These are phyloP conservation scores for Trichophyton verrucosum DNA, from an alignment of 2,329 filamentous ascomycete genomes.

Conservation along the genomic window DNA sequence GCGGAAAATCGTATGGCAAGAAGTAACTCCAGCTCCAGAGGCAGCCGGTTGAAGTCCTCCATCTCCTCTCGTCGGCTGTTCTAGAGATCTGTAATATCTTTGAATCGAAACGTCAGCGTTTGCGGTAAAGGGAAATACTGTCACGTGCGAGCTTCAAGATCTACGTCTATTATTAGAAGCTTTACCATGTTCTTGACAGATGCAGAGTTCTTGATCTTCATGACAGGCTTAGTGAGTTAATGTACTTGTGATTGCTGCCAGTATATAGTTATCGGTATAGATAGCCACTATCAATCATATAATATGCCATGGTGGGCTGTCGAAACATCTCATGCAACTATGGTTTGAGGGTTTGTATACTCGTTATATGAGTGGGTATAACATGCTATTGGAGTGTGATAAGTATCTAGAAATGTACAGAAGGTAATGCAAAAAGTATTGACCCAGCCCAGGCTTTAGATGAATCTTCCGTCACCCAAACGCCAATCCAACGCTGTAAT, in stretches of 20 bases:
- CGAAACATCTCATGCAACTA: too few relatives aligned
- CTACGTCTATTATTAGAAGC: too few relatives aligned
- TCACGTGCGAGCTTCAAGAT: too few relatives aligned
- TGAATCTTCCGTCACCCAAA: not conserved
- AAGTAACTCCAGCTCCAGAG: constrained; percentile 39
- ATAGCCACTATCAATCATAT: too few relatives aligned
- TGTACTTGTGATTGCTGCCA: too few relatives aligned
- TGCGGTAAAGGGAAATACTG: too few relatives aligned
- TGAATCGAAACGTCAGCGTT: not conserved
- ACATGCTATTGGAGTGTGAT: not conserved
- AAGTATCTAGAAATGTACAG: not conserved
- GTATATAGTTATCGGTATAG: too few relatives aligned
- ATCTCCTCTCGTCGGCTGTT: constrained; percentile 3
- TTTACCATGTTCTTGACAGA: too few relatives aligned
- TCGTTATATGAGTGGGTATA: not conserved
- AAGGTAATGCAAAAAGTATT: not conserved
- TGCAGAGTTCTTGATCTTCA: too few relatives aligned
- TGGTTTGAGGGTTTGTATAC: too few relatives aligned
- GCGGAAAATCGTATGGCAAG: constrained; percentile 85
- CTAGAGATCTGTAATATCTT: not conserved
- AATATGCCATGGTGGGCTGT: too few relatives aligned
- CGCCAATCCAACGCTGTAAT: constrained; percentile 2
- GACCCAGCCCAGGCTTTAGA: not conserved
- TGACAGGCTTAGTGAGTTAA: too few relatives aligned
- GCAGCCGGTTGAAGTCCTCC: constrained; percentile 15